Evolutionary conservation across 2,329 filamentous ascomycete genomes (phyloP), one percentile per base, ranked within the genome.

Genomic region (Fusarium sp.): DNA sequence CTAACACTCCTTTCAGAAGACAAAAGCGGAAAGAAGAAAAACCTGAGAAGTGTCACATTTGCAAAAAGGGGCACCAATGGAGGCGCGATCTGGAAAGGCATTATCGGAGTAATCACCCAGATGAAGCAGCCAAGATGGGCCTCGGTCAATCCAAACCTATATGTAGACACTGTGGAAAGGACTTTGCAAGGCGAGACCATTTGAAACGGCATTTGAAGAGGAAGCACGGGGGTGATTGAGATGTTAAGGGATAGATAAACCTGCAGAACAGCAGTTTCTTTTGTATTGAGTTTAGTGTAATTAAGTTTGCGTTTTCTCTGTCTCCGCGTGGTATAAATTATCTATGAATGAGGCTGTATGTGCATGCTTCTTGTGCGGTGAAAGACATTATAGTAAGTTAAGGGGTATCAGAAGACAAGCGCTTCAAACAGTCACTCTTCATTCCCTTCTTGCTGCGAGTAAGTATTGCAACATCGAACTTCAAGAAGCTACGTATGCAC

Each of bases 121-220:
- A 55, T 0, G 33, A 70, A 8, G 61, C 67, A 35, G n/a, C 5
- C 1, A 44, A 62, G 12, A 62, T 57, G 35, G 61, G 53, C 2
- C 13, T 66, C 5, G 30, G 32, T 5, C 50, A 50, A 37, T 27
- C 30, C 7, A 37, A 14, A 11, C 15, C 32, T 4, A 23, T 26
- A 5, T 70, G 67, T 27, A 30, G 33, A n/a, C 20, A 52, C 3
- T 70, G 67, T 17, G 14, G 30, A 10, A 9, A n/a, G 18, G 7
- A 33, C 5, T 67, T 58, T 45, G 23, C 67, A 17, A 70, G 67
- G 13, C 10, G 8, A 4, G 67, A 70, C 41, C 55, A 67, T 55
- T 17, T 55, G 9, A 70, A 15, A 26, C 41, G 67, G 40, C 67
- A 70, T 52, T 7, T 52, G 2, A 58, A 37, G 20, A 46, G 10